A percentile compares a stretch with the other conserved stretches of the same genome.
phyloP scores from a whole-genome alignment of 2,329 filamentous ascomycete species.

The Gremmenia infestans region DNA sequence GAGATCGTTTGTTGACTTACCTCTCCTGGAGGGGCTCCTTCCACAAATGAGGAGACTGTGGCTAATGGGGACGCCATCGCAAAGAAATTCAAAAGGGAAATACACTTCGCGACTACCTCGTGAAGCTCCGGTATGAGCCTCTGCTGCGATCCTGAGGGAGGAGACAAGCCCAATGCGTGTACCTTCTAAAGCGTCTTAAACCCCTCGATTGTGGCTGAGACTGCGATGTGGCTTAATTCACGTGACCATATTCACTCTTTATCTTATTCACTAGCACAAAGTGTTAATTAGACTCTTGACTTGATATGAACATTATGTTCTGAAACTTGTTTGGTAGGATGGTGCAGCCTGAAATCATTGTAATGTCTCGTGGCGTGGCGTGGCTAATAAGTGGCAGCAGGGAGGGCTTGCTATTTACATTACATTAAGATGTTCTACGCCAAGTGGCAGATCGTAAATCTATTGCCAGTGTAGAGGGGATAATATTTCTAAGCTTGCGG shows the following conservation, averaged over 20 bases:
- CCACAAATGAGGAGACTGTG: conserved; percentile 78
- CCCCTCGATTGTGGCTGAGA: conserved; percentile 9
- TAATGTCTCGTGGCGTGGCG: too few species aligned
- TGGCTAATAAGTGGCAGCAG: too few species aligned
- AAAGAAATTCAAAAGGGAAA: neutral
- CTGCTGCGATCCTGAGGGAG: neutral
- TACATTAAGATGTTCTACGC: too few species aligned
- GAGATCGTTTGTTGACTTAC: conserved; percentile 45
- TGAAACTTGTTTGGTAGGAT: too few species aligned
- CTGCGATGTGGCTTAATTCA: neutral
- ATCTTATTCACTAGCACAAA: too few species aligned
- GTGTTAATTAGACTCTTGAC: too few species aligned
- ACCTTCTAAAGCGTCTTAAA: neutral
- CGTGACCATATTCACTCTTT: conserved; percentile 1
- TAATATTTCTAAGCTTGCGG: too few species aligned
- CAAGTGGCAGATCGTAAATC: too few species aligned
- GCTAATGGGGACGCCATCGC: conserved; percentile 41
- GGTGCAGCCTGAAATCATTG: too few species aligned
- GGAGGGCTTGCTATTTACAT: too few species aligned
- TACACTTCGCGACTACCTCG: neutral
- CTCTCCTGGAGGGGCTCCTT: conserved; percentile 94
- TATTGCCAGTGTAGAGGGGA: too few species aligned
- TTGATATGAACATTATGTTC: too few species aligned
- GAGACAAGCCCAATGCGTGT: neutral
- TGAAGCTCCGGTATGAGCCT: neutral